These are phyloP conservation scores for Cercospora sp. DNA, from an alignment of 2,329 filamentous ascomycete species.

Conservation along the genomic window DNA sequence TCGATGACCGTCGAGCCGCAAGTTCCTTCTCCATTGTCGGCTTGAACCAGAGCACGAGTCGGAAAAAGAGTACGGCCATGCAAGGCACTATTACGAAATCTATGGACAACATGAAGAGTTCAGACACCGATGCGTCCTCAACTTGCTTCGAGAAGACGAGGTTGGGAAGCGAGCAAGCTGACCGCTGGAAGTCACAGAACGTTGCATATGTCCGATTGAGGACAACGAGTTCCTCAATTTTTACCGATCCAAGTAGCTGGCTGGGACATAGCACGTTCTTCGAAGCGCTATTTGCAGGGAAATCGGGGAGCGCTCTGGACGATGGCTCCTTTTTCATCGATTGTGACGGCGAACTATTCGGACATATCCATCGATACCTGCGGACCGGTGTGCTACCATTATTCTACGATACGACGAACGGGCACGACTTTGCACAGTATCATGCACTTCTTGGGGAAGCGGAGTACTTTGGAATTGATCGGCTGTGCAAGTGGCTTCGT, in stretches of 20 bases:
- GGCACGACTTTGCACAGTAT: conserved; percentile 13
- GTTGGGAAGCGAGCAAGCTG: neutral
- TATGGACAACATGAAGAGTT: neutral
- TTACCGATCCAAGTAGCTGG: neutral
- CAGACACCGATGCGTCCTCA: neutral
- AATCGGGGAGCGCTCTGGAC: neutral
- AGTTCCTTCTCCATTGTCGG: neutral
- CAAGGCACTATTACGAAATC: neutral
- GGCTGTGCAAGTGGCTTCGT: conserved; percentile 5
- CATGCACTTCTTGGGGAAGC: conserved; percentile 8
- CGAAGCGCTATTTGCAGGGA: neutral
- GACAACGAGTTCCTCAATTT: neutral
- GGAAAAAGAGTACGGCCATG: neutral
- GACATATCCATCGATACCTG: neutral
- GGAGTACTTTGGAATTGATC: conserved; percentile 11
- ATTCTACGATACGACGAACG: neutral
- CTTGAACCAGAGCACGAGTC: too few species aligned
- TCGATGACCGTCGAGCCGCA: neutral
- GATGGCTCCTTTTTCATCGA: neutral
- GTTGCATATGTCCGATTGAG: neutral
- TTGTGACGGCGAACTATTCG: neutral
- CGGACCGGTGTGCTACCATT: neutral
- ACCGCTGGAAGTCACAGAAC: neutral
- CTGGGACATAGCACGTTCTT: neutral
- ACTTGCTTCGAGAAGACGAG: neutral